These are phyloP conservation scores for Quillaja saponaria DNA, from an alignment of 306 rosid species.

Conservation along the genomic window DNA sequence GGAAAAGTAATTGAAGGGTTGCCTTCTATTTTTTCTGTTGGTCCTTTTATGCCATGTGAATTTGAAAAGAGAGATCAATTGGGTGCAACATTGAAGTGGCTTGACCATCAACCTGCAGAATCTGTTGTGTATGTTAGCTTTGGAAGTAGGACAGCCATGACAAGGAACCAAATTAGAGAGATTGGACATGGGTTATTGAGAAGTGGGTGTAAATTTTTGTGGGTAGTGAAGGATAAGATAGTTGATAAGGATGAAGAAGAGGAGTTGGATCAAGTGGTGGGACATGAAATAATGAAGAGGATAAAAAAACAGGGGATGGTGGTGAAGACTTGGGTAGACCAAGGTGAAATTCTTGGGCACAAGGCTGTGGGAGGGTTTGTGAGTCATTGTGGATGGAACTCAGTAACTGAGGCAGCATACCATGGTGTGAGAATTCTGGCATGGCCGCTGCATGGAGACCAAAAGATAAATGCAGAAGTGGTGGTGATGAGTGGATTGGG, in stretches of 20 bases:
- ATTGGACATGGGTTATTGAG: conserved; percentile 45
- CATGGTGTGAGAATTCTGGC: conserved; percentile 53
- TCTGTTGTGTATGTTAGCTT: conserved; percentile 60
- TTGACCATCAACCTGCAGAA: conserved; percentile 37
- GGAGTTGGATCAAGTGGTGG: conserved; percentile 31
- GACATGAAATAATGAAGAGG: conserved; percentile 38
- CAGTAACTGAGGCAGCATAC: conserved; percentile 47
- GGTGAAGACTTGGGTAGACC: conserved; percentile 54
- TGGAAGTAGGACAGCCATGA: conserved; percentile 48
- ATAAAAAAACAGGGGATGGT: conserved; percentile 42
- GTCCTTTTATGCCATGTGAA: conserved; percentile 52
- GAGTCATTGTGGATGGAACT: conserved; percentile 66
- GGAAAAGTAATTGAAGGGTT: conserved; percentile 27
- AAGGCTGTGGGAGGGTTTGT: conserved; percentile 52
- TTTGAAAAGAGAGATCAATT: conserved; percentile 33
- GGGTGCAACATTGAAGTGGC: conserved; percentile 33
- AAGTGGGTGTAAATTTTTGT: conserved; percentile 52
- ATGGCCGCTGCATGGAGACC: conserved; percentile 65
- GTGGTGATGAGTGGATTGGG: conserved; percentile 51
- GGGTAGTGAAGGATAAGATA: conserved; percentile 53
- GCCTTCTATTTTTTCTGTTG: conserved; percentile 46
- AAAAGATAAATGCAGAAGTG: conserved; percentile 53
- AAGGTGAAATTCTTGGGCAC: conserved; percentile 41
- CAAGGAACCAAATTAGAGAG: conserved; percentile 51
- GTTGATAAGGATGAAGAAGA: conserved; percentile 56